Conservation (phyloP, 495 filamentous ascomycete genomes). For the Penicillium cosmopolitanum region DNA sequence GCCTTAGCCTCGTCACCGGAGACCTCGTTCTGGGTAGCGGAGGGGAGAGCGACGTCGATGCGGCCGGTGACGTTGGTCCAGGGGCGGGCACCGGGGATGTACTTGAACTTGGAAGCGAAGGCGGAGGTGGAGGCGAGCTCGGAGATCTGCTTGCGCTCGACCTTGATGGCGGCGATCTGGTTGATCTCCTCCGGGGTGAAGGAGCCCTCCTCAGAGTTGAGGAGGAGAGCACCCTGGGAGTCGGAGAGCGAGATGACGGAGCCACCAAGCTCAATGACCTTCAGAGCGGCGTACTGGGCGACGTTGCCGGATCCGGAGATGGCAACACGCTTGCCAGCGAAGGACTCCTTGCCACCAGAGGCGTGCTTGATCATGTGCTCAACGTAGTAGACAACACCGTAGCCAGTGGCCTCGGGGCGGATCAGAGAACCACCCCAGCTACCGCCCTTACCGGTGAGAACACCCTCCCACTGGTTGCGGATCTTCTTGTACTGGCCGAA, state of each 20-base stretch:
- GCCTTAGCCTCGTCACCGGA: constrained; percentile 83
- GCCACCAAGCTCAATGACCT: constrained; percentile 93
- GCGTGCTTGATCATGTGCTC: constrained; percentile 93
- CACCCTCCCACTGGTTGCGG: constrained; percentile 89
- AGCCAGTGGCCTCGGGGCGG: constrained; percentile 95
- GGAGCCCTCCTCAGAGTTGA: constrained; percentile 58
- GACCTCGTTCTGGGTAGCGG: constrained; percentile 97
- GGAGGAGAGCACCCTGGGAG: constrained; percentile 81
- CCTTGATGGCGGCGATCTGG: constrained; percentile 81
- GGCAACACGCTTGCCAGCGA: constrained; percentile 90
- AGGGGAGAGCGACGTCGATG: constrained; percentile 90
- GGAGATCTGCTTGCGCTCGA: constrained; percentile 80
- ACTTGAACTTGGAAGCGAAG: constrained; percentile 74
- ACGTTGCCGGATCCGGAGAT: constrained; percentile 98
- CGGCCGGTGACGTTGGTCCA: constrained; percentile 81
- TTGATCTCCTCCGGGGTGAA: constrained; percentile 80
- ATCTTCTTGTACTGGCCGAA: constrained; percentile 94
- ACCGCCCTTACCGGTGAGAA: constrained; percentile 93
- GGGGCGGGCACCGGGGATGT: constrained; percentile 84
- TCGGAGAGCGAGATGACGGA: constrained; percentile 94
- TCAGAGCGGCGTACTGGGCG: constrained; percentile 96
- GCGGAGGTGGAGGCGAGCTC: constrained; percentile 55
- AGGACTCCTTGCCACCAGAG: constrained; percentile 76
- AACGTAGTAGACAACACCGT: constrained; percentile 97
- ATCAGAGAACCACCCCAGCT: constrained; percentile 94